Evolutionary conservation across 257 asterid species (phyloP), one percentile per base, ranked within the genome.

Genomic region (Fraxinus anomala): DNA sequence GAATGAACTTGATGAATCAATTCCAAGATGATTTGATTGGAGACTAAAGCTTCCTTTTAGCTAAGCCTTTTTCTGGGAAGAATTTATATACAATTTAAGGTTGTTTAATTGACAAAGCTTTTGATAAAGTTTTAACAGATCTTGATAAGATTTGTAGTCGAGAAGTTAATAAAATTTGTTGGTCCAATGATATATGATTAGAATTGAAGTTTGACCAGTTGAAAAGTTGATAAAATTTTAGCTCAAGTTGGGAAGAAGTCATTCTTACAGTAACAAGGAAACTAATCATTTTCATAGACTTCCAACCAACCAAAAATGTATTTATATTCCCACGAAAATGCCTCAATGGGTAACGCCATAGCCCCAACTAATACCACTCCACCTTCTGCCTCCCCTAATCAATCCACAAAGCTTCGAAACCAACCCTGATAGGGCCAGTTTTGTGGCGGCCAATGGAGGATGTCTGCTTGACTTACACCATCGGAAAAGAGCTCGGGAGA

Each of bases 381-480:
- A 5, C 84, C 80, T 2, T 56, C 84, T 0, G 66, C 85, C 36
- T 75, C 90, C 12, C 88, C 92, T 0, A 77, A 74, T 63, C 84
- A 79, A 31, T 77, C 90, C 5, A 11, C 79, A 14, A 83, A 81
- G 69, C 84, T 0, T n/a, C 87, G 0, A 89, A 91, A 80, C 47
- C 42, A 0, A 69, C 86, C 26, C 86, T 91, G 0, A 83, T 86
- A 3, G 98, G 98, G 6, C 92, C 91, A 6, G 97, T 94, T 5
- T 84, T 94, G 11, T 90, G 92, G n/a, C 91, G 97, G 17, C 96
- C 96, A 5, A 94, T 94, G 97, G 97, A 91, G 80, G 98, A 94
- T 72, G 84, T 94, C 11, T 81, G 84, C 14, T 12, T 85, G 5
- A 47, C 71, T 10, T 94, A 92, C 81, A 88, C 89, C 37, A 87